Base-by-base conservation (phyloP, 2,329 filamentous ascomycete genomes). In the Plectosphaerella plurivora region DNA sequence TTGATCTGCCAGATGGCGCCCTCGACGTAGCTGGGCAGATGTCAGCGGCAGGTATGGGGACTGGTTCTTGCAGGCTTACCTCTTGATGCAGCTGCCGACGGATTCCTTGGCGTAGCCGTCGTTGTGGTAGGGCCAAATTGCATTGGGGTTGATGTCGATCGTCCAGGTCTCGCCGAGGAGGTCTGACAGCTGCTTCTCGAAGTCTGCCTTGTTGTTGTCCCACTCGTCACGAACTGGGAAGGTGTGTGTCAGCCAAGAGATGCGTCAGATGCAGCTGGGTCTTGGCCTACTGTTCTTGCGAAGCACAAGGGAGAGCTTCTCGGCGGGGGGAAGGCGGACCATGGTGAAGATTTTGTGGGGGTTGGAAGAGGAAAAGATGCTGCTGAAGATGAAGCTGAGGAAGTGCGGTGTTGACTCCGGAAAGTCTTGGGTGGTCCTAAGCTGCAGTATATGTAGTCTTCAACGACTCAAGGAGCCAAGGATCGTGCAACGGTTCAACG, bases 181-280 rank as follows among this genome's bases (percentile, higher is more conserved):
- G 0, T 69, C 67, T 1, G 74, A 75, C 41, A 82, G 58, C 51
- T 72, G 61, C 50, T 69, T 62, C 61, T 79, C 76, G 14, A 73
- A 56, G 3, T 69, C 72, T 1, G 55, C 61, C 59, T 75, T 79
- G 51, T 74, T 77, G 51, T 61, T 68, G 16, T 81, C 76, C 70
- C 71, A 82, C 15, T 73, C 68, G 58, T 82, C 79, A 6, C 79
- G 76, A 55, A 81, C 77, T 81, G 42, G 10, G 16, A 16, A 12
- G 22, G 22, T 22, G 22, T 22, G 22, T 53, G 51, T 57, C 41
- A 61, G 59, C 44, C 33, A 14, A 35, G 12, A 15, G 16, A 28
- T n/a, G 4, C 16, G n/a, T 33, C n/a, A 16, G 20, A 25, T 18
- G 41, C 15, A 28, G 28, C 7, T 15, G 10, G 44, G 25, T 24